These are phyloP conservation scores for Penicillium goetzii DNA, from an alignment of 495 filamentous ascomycete genomes.

Conservation along the genomic window DNA sequence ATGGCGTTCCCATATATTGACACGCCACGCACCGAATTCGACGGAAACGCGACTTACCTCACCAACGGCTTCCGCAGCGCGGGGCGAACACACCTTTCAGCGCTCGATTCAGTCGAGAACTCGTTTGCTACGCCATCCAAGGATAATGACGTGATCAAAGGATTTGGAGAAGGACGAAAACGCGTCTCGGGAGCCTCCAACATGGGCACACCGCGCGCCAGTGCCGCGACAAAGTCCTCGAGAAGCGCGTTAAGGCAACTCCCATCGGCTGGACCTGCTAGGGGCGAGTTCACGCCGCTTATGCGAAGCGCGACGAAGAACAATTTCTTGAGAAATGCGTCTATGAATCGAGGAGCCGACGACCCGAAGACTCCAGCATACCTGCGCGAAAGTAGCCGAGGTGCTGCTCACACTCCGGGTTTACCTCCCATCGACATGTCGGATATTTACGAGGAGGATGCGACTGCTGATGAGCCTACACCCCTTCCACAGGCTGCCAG, in stretches of 20 bases:
- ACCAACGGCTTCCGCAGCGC: conserved; percentile 58
- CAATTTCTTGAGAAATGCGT: conserved; percentile 63
- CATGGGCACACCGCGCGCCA: conserved; percentile 71
- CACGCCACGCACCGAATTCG: conserved; percentile 75
- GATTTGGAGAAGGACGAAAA: conserved; percentile 62
- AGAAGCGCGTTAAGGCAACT: conserved; percentile 66
- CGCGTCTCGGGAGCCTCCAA: conserved; percentile 54
- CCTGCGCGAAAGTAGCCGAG: conserved; percentile 61
- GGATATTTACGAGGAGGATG: conserved; percentile 66
- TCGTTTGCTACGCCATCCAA: conserved; percentile 87
- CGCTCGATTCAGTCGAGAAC: conserved; percentile 79
- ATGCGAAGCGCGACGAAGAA: conserved; percentile 88
- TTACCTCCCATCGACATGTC: conserved; percentile 64
- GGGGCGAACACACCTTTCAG: conserved; percentile 54
- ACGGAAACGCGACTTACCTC: conserved; percentile 78
- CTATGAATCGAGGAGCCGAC: conserved; percentile 55
- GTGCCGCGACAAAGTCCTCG: conserved; percentile 48
- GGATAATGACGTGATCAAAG: conserved; percentile 70
- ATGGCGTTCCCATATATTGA: conserved; percentile 65
- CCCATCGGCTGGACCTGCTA: conserved; percentile 59
- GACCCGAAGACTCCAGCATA: conserved; percentile 71
- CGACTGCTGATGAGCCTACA: conserved; percentile 60
- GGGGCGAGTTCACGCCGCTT: conserved; percentile 88
- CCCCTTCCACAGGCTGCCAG: conserved; percentile 71
- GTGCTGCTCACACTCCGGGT: conserved; percentile 65